These are phyloP conservation scores for Leptodontidium sp. DNA, from an alignment of 2,329 filamentous ascomycete species.

Conservation along the genomic window DNA sequence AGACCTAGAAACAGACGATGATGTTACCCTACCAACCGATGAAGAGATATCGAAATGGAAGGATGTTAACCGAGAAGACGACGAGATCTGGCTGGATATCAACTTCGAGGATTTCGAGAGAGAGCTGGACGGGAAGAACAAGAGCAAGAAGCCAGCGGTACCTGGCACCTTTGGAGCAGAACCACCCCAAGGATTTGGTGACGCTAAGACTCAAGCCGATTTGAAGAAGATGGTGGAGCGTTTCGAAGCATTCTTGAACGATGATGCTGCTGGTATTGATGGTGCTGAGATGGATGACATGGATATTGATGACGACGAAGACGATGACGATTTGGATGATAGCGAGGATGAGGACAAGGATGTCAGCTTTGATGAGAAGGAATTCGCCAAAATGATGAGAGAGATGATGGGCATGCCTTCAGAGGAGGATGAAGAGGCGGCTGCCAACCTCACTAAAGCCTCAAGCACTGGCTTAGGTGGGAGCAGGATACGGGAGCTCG, in stretches of 20 bases:
- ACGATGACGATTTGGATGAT: slow-evolving; percentile 57
- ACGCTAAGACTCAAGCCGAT: slow-evolving; percentile 74
- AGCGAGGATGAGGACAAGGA: slow-evolving; percentile 77
- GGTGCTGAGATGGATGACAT: slow-evolving; percentile 79
- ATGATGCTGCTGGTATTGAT: slow-evolving; percentile 81
- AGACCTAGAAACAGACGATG: slow-evolving; percentile 64
- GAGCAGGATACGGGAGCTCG: slow-evolving; percentile 39
- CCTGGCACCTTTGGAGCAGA: slow-evolving; percentile 42
- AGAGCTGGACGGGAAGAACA: slow-evolving; percentile 68
- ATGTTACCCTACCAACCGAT: slow-evolving; percentile 69
- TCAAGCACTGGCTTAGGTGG: slow-evolving; percentile 26
- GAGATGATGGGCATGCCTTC: slow-evolving; percentile 82
- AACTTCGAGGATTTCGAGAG: slow-evolving; percentile 88
- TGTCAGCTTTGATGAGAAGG: slow-evolving; percentile 82
- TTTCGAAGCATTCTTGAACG: slow-evolving; percentile 92
- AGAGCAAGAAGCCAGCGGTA: slow-evolving; percentile 46
- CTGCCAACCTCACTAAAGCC: slow-evolving; percentile 18
- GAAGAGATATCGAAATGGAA: slow-evolving; percentile 78
- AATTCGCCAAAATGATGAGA: slow-evolving; percentile 87
- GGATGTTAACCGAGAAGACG: slow-evolving; percentile 69
- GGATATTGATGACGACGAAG: slow-evolving; percentile 63
- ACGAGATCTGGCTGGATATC: slow-evolving; percentile 92
- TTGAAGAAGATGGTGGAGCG: slow-evolving; percentile 89
- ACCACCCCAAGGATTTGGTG: slow-evolving; percentile 62
- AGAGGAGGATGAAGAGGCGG: slow-evolving; percentile 35